Conservation (phyloP, 78 protist genomes). For the Dictyostelium brefeldianum region DNA sequence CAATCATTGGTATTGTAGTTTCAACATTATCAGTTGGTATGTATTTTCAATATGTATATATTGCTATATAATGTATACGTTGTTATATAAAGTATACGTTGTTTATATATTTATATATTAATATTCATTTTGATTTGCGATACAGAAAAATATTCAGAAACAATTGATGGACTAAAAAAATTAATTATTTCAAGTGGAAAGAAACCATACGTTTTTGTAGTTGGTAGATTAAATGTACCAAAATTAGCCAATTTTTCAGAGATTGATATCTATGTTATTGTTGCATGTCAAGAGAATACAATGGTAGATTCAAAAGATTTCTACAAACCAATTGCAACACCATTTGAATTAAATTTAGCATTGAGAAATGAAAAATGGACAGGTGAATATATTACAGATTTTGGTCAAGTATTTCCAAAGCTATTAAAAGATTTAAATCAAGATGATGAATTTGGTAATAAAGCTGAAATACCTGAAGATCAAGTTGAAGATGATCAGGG, state of each 20-base stretch:
- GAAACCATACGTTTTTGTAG: constrained; percentile 84
- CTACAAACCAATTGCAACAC: constrained; percentile 90
- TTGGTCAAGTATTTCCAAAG: constrained; percentile 49
- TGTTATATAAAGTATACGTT: no score
- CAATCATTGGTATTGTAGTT: constrained; percentile 84
- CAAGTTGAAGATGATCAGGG: constrained; percentile 63
- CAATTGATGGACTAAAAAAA: constrained; percentile 51
- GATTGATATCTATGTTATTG: constrained; percentile 86
- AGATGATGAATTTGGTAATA: not conserved
- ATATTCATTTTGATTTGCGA: not conserved
- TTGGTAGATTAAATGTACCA: constrained; percentile 91
- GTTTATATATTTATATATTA: no score
- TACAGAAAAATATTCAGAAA: constrained; percentile 47
- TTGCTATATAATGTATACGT: no score
- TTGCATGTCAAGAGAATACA: constrained; percentile 91
- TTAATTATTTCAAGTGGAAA: constrained; percentile 63
- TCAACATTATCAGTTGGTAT: constrained; percentile 82
- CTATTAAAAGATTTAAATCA: not conserved
- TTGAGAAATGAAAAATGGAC: constrained; percentile 66
- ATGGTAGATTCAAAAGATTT: constrained; percentile 85
- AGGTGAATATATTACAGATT: constrained; percentile 77
- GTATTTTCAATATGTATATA: not conserved
- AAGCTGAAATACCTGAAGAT: constrained; percentile 36
- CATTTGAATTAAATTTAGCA: constrained; percentile 90
- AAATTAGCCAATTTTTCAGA: constrained; percentile 94